Evolutionary conservation across 345 rosid species (phyloP), one percentile per base, ranked within the genome.

Genomic region (Erodium maritimum): DNA sequence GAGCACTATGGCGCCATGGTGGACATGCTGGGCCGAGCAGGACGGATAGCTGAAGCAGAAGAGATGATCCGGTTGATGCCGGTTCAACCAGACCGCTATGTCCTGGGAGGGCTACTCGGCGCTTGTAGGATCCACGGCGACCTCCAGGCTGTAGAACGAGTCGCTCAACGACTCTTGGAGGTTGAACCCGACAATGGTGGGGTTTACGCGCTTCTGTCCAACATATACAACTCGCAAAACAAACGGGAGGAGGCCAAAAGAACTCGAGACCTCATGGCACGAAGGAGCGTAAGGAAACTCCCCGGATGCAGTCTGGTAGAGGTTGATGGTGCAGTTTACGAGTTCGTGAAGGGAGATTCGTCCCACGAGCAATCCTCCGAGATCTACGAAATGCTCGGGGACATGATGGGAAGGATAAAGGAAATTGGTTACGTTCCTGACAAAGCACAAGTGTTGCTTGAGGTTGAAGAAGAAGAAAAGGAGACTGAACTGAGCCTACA

Each of bases 251-350:
- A 88, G 67, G 87, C 73, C 21, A 80, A 66, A 14, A 78, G 54
- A 59, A 84, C 81, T 66, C 84, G 96, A 72, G 69, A 56, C 71
- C 75, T 74, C 67, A 88, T 91, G 97, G 86, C 82, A 69, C 79
- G 73, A 64, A 76, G 82, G 17, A 87, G 91, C 54, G 76, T 88
- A 6, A 77, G 60, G 69, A 88, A 82, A 81, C 63, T 76, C 45
- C 91, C 96, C 19, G 97, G 95, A 29, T 86, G 91, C 54, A 86
- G 95, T 71, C 80, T 84, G 21, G 56, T 88, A 0, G 81, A 86
- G 73, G 71, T 78, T 52, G 66, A 79, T 46, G 82, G 82, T 2
- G 64, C 70, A 23, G 46, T 63, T 59, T 82, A 72, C 62, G 90
- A 82, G 50, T 82, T 81, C 69, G 19, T 75, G 29, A 77, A 73